phyloP scores from a whole-genome alignment of 2,329 filamentous ascomycete genomes.

The Tympanopsis confertula region DNA sequence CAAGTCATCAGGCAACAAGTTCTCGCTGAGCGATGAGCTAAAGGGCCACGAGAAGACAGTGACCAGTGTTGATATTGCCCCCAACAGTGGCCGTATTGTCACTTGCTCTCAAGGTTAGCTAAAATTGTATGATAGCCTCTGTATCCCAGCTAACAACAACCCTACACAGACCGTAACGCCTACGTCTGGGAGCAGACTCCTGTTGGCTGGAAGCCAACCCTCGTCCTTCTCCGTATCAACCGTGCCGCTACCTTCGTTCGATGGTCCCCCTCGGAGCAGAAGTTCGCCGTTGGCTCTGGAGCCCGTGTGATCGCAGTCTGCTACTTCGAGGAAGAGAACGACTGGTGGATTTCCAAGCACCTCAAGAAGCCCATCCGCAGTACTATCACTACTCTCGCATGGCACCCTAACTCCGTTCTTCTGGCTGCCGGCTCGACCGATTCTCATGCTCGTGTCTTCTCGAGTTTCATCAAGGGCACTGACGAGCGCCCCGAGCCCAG shows the following conservation, averaged over 20 bases:
- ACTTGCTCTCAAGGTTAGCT: slow-evolving; percentile 82
- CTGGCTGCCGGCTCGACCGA: slow-evolving; percentile 94
- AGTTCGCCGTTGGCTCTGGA: slow-evolving; percentile 94
- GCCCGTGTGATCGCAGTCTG: slow-evolving; percentile 92
- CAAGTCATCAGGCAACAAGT: slow-evolving; percentile 57
- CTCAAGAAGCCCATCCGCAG: slow-evolving; percentile 97
- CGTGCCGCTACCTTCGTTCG: slow-evolving; percentile 91
- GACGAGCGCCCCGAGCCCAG: slow-evolving; percentile 76
- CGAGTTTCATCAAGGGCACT: slow-evolving; percentile 89
- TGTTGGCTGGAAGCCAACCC: slow-evolving; percentile 86
- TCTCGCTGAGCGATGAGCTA: slow-evolving; percentile 79
- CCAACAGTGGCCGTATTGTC: slow-evolving; percentile 81
- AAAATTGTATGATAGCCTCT: no score
- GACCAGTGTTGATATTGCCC: slow-evolving; percentile 90
- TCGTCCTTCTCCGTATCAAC: slow-evolving; percentile 94
- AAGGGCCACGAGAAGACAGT: slow-evolving; percentile 96
- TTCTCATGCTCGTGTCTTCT: slow-evolving; percentile 89
- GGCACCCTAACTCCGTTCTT: slow-evolving; percentile 96
- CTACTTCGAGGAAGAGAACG: slow-evolving; percentile 98
- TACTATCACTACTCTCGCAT: slow-evolving; percentile 86
- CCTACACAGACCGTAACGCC: slow-evolving; percentile 72
- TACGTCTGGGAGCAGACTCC: slow-evolving; percentile 96
- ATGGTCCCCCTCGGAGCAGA: slow-evolving; percentile 92
- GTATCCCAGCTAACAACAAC: neutral
- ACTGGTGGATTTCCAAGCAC: slow-evolving; percentile 99